phyloP scores from a whole-genome alignment of 371 early-diverging fungal species.

The Mucor velutinosus region DNA sequence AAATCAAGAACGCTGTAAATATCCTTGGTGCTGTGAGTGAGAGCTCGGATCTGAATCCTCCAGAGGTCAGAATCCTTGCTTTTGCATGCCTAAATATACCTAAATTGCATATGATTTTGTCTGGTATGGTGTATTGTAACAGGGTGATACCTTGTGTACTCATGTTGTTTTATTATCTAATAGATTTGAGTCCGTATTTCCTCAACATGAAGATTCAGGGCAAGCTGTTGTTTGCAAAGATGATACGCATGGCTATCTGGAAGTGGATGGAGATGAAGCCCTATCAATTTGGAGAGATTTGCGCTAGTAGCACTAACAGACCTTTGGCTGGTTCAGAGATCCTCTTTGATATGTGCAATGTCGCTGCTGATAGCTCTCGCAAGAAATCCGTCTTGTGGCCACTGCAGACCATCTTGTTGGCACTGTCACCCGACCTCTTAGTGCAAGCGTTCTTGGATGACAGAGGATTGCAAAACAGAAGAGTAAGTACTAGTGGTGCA shows the following conservation, averaged over 20 bases:
- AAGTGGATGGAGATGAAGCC: constrained; percentile 85
- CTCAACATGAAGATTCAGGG: constrained; percentile 67
- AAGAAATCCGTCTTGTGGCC: constrained; percentile 78
- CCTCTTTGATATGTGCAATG: constrained; percentile 73
- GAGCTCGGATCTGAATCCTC: constrained; percentile 27
- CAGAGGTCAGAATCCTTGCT: constrained; percentile 38
- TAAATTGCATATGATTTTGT: constrained; percentile 31
- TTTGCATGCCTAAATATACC: constrained; percentile 30
- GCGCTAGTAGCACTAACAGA: constrained; percentile 55
- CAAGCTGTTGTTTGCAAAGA: constrained; percentile 68
- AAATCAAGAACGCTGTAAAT: constrained; percentile 48
- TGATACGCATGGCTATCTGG: constrained; percentile 80
- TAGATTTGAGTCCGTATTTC: constrained; percentile 67
- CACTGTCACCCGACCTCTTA: constrained; percentile 78
- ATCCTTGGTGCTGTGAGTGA: constrained; percentile 27
- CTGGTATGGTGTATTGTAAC: constrained; percentile 20
- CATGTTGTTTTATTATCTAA: constrained; percentile 2
- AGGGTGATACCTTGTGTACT: background rate
- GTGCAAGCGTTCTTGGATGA: constrained; percentile 53
- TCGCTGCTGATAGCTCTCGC: constrained; percentile 65
- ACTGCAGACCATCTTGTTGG: constrained; percentile 72
- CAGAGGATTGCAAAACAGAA: constrained; percentile 34
- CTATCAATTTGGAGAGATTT: constrained; percentile 70
- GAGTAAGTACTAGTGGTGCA: constrained; percentile 22
- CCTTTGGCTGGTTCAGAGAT: constrained; percentile 77